Evolutionary conservation across 371 early-diverging fungal genomes (phyloP).

Genomic region (Rhizomucor miehei): DNA sequence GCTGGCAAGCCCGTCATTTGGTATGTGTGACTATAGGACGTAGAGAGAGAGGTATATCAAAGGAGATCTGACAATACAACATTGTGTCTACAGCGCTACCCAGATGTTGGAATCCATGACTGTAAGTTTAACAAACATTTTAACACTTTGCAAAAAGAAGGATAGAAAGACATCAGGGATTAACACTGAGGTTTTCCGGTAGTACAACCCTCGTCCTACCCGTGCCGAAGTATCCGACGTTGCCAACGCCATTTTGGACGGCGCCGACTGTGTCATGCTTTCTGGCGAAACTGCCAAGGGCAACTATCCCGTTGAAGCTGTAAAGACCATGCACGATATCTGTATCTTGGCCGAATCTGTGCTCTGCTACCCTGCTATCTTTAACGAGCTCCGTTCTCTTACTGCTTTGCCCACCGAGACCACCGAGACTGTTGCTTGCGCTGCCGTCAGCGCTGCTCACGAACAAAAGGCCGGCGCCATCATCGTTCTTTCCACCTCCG

Average conservation of each 20-base stretch:
- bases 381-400: slow-evolving; percentile 77
- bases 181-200: background rate
- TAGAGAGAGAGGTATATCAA: background rate
- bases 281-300: slow-evolving; percentile 99
- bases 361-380: slow-evolving; percentile 75
- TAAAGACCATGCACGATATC: slow-evolving; percentile 77
- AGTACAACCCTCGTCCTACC: slow-evolving; percentile 93
- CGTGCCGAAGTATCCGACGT: slow-evolving; percentile 99
- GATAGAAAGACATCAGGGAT: too few species aligned
- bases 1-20: slow-evolving; percentile 97
- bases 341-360: slow-evolving; percentile 75
- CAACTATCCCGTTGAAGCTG: slow-evolving; percentile 73
- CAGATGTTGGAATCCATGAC: slow-evolving; percentile 99
- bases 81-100: slow-evolving; percentile 67
- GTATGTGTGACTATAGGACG: slow-evolving; percentile 19
- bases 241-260: slow-evolving; percentile 97
- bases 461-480: slow-evolving; percentile 87
- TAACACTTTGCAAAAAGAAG: too few species aligned
- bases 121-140: too few species aligned
- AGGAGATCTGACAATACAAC: background rate
- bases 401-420: slow-evolving; percentile 75
- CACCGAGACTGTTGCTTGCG: slow-evolving; percentile 91
- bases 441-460: slow-evolving; percentile 88
- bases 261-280: slow-evolving; percentile 98
- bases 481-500: slow-evolving; percentile 80